These are phyloP conservation scores for Orbilia oligospora DNA, from an alignment of 2,329 filamentous ascomycete genomes.

Conservation along the genomic window DNA sequence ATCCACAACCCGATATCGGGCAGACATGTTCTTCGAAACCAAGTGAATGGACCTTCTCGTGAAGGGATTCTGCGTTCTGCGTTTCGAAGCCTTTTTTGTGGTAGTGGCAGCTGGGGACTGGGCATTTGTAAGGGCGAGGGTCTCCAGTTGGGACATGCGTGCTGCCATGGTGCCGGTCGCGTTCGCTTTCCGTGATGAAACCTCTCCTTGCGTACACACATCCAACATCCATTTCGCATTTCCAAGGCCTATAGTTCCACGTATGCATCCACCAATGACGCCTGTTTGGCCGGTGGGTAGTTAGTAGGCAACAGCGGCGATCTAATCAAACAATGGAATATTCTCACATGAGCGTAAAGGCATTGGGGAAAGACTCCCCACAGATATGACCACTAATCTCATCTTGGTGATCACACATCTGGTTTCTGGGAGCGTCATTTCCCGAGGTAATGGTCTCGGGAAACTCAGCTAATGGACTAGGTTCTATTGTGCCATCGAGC, in stretches of 20 bases:
- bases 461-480: constrained; percentile 15
- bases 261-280: constrained; percentile 56
- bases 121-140: constrained; percentile 54
- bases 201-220: constrained; percentile 50
- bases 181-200: constrained; percentile 52
- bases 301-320: neutral
- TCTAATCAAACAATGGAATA: neutral
- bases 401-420: constrained; percentile 60
- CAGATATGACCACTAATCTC: constrained; percentile 44
- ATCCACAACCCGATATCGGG: constrained; percentile 28
- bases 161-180: constrained; percentile 46
- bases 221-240: constrained; percentile 44
- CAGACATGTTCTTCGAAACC: constrained; percentile 58
- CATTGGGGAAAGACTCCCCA: constrained; percentile 39
- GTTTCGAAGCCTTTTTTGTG: constrained; percentile 60
- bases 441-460: constrained; percentile 9
- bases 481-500: constrained; percentile 6
- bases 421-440: constrained; percentile 32
- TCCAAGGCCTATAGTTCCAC: constrained; percentile 52
- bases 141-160: constrained; percentile 20
- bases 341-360: constrained; percentile 35
- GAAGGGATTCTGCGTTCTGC: constrained; percentile 42
- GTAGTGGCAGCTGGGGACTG: constrained; percentile 49
- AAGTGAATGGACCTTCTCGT: constrained; percentile 49
- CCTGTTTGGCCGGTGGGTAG: constrained; percentile 21